Base-by-base conservation (phyloP, 2,329 filamentous ascomycete genomes). In the Fusarium virguliforme region DNA sequence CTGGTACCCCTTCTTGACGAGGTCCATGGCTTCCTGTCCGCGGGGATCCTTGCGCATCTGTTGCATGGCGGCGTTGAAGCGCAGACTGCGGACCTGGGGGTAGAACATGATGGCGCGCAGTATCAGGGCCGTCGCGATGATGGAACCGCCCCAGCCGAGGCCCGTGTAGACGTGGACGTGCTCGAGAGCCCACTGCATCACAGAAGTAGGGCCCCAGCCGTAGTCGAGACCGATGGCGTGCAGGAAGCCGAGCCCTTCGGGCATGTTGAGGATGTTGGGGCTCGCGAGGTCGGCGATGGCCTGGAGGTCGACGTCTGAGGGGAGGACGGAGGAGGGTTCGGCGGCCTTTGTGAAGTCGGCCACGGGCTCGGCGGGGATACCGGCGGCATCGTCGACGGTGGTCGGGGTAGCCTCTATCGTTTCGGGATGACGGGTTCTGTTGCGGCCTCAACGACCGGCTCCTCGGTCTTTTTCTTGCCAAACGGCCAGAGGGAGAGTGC, bases 221-320 rank as follows among this genome's bases (percentile, higher is more conserved):
- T 92, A 98, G 75, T 98, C 93, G 24, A 99, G 84, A 4, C 96
- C 96, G 10, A 98, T 85, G 7, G 89, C 87, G 74, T 93, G 89
- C 64, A 99, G 85, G 77, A 95, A 98, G 68, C 96, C 96, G 64
- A 97, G 88, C 56, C 89, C 85, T 76, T 95, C 92, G 37, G 92
- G 89, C 69, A 94, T 88, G 68, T 87, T 82, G 66, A 90, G 85
- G 60, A 89, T 81, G 60, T 85, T 82, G 63, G 80, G 76, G 55
- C 82, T 78, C 67, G 81, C 80, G 48, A 81, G 72, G 62, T 79
- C 76, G 70, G 77, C 73, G 56, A 82, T 77, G 40, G 77, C 71
- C 56, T 76, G 71, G 62, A 83, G 73, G 72, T 81, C 79, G 71
- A 79, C 48, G n/a, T 80, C 76, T 67, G 78, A 70, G 35, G 79